A percentile compares a stretch with the other conserved stretches of the same genome.
Conservation (phyloP, 1,284 basidiomycete species). For the Grifola frondosa region DNA sequence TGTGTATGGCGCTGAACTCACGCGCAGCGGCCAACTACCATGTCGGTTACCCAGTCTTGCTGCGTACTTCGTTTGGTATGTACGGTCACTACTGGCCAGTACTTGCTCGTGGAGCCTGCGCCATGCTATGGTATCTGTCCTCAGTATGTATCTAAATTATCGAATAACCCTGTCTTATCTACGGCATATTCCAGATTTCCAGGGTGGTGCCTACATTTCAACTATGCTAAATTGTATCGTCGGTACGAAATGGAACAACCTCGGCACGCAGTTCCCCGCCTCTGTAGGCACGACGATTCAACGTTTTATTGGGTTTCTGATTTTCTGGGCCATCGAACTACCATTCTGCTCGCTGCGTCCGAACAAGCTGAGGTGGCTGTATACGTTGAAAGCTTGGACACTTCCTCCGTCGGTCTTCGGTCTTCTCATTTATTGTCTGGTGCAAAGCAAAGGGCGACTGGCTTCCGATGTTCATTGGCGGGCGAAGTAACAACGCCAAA, state of each 20-base stretch:
- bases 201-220: slow-evolving; percentile 24
- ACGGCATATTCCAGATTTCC: slow-evolving; percentile 28
- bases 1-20: slow-evolving; percentile 35
- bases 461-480: slow-evolving; percentile 30
- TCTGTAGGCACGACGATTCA: slow-evolving; percentile 38
- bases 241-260: slow-evolving; percentile 40
- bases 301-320: slow-evolving; percentile 22
- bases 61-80: slow-evolving; percentile 46
- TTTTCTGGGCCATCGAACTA: slow-evolving; percentile 42
- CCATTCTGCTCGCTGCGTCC: slow-evolving; percentile 48
- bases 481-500: slow-evolving; percentile 28
- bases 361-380: slow-evolving; percentile 43
- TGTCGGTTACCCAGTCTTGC: slow-evolving; percentile 46
- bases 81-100: slow-evolving; percentile 42
- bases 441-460: slow-evolving; percentile 22
- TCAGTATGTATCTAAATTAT: slow-evolving; percentile 12
- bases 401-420: slow-evolving; percentile 42
- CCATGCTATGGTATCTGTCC: slow-evolving; percentile 43
- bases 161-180: not conserved
- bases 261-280: slow-evolving; percentile 39
- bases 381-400: slow-evolving; percentile 41
- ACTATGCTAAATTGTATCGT: slow-evolving; percentile 41
- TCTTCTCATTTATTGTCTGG: slow-evolving; percentile 40
- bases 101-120: slow-evolving; percentile 42
- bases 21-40: slow-evolving; percentile 43